Conservation (phyloP, 2,329 filamentous ascomycete species). For the Arthrobotrys conoides region DNA sequence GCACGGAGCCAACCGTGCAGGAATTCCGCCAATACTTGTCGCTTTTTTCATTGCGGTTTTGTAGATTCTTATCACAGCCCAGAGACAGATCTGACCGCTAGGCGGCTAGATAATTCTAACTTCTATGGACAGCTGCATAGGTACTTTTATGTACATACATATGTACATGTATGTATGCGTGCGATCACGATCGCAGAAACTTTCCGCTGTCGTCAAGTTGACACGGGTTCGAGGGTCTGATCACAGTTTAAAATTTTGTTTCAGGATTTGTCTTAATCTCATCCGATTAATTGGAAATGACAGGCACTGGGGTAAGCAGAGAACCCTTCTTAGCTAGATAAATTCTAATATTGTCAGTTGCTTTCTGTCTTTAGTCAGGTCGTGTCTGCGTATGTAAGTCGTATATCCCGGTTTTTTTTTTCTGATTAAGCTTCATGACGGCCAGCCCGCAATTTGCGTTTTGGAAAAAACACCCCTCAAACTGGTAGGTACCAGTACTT, state of each 20-base stretch:
- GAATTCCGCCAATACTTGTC: neutral
- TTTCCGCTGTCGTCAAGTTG: neutral
- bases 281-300: neutral
- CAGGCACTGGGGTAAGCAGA: neutral
- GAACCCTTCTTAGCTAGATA: neutral
- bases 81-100: conserved; percentile 43
- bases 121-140: neutral
- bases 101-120: conserved; percentile 54
- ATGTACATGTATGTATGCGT: too few species aligned
- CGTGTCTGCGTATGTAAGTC: too few species aligned
- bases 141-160: too few species aligned
- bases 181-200: neutral
- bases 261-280: conserved; percentile 26
- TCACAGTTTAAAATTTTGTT: neutral
- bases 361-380: neutral
- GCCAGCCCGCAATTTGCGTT: neutral
- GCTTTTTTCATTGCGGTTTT: conserved; percentile 31
- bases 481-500: conserved; percentile 15
- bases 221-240: neutral
- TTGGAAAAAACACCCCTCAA: neutral
- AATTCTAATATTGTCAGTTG: neutral
- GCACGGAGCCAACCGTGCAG: conserved; percentile 34
- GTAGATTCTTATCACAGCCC: conserved; percentile 39
- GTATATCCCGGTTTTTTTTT: neutral
- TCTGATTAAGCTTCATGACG: too few species aligned